Base-by-base conservation (phyloP, 352 stramenopile species). In the Aphanomyces astaci region DNA sequence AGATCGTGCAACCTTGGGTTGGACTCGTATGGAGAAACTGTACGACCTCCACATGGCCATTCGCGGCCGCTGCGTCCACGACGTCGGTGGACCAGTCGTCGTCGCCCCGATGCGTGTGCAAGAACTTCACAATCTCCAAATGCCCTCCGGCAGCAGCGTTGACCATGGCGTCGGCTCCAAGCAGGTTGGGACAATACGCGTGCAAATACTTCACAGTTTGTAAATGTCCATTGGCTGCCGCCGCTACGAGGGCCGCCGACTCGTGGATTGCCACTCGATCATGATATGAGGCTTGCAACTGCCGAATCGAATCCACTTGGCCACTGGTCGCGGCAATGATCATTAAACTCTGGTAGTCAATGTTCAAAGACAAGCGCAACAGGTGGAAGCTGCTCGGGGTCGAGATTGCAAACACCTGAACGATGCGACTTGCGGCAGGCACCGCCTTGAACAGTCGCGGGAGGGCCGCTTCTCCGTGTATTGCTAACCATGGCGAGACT, bases 151-250 rank as follows among this genome's bases (percentile, higher is more conserved):
- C 22, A n/a, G 22, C 53, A 9, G 53, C 53, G 28, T 24, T 7
- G 53, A 36, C 53, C 53, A 62, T 62, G 2, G 53, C 53, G 11
- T 30, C 0, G 13, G 48, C 10, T 10, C 36, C 36, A 15, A 30
- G 27, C 48, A n/a, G 22, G 10, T 10, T 10, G 10, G n/a, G 10
- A 11, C 10, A 25, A n/a, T 0, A 15, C 27, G n/a, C n/a, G 28
- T 70, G 64, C 4, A 70, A 22, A 49, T 55, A 70, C 27, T 66
- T 70, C 22, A 70, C 52, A 66, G 67, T 54, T 3, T 63, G 4
- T 10, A 70, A 65, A 27, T 70, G 64, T 25, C 64, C 64, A 53
- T 70, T 27, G 4, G 51, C 51, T 5, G 64, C 64, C 25, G 64
- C 64, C 19, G 52, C 48, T 15, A 55, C 48, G 10, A 55, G 10